A percentile compares a stretch with the other conserved stretches of the same genome.
Evolutionary conservation across 2,329 filamentous ascomycete species (phyloP).

Genomic region (Fusarium secorum): DNA sequence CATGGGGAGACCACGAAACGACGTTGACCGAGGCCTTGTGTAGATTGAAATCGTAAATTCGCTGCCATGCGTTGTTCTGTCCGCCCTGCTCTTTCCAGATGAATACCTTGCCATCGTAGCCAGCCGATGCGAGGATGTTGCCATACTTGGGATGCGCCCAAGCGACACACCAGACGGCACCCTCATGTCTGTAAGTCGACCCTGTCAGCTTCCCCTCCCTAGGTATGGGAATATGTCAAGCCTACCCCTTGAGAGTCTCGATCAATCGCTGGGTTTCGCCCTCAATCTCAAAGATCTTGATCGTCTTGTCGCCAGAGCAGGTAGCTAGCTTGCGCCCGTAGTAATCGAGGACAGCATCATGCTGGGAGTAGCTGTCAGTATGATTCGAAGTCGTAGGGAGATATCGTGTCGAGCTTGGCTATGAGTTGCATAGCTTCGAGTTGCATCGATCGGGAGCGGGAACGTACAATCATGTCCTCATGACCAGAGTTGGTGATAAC

Average conservation of each 20-base stretch:
- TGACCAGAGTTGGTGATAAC: slow-evolving; percentile 65
- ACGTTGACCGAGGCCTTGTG: slow-evolving; percentile 98
- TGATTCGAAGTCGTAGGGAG: slow-evolving; percentile 18
- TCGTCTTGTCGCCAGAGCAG: slow-evolving; percentile 96
- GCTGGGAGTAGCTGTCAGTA: slow-evolving; percentile 59
- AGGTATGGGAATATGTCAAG: not conserved
- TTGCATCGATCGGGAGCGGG: slow-evolving; percentile 1
- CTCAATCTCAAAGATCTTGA: slow-evolving; percentile 99
- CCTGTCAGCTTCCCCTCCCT: slow-evolving; percentile 22
- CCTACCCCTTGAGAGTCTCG: slow-evolving; percentile 93
- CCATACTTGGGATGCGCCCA: slow-evolving; percentile 99
- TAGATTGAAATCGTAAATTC: slow-evolving; percentile 90
- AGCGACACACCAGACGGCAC: slow-evolving; percentile 95
- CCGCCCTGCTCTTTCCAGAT: slow-evolving; percentile 91
- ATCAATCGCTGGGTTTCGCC: slow-evolving; percentile 88
- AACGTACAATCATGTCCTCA: slow-evolving; percentile 99
- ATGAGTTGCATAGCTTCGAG: slow-evolving; percentile 5
- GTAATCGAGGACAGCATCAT: slow-evolving; percentile 98
- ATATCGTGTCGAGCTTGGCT: not conserved
- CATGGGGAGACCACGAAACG: slow-evolving; percentile 96
- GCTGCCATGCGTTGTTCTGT: slow-evolving; percentile 72
- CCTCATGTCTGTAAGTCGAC: slow-evolving; percentile 76
- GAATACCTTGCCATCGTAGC: slow-evolving; percentile 97
- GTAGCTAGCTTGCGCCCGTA: slow-evolving; percentile 96
- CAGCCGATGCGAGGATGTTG: slow-evolving; percentile 93